phyloP scores from a whole-genome alignment of 2,329 filamentous ascomycete genomes.

The Trichoderma lentiforme region DNA sequence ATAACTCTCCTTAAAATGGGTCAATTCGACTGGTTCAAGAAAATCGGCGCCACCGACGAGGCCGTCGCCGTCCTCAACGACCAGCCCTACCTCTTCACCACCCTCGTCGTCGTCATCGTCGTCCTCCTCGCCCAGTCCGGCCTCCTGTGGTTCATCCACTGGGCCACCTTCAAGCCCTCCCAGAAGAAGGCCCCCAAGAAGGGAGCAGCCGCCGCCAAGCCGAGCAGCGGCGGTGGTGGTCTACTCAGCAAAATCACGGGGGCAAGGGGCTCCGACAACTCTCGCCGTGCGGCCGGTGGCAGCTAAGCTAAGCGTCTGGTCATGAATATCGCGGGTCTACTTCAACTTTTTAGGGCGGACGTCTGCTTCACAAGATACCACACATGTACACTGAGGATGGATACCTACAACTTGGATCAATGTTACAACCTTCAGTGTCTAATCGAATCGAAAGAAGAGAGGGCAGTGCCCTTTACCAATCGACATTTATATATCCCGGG shows the following conservation, averaged over 20 bases:
- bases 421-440: not conserved
- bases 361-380: not conserved
- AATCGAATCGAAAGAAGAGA: not conserved
- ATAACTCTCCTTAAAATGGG: too few relatives aligned
- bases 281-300: conserved; percentile 1
- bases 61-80: conserved; percentile 60
- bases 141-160: conserved; percentile 58
- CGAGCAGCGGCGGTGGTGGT: not conserved
- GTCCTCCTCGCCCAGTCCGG: conserved; percentile 44
- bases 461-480: not conserved
- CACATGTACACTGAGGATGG: not conserved
- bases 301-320: not conserved
- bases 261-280: not conserved
- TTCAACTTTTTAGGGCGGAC: not conserved
- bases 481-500: not conserved
- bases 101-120: conserved; percentile 53
- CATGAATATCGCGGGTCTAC: not conserved
- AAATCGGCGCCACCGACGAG: conserved; percentile 55
- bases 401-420: not conserved
- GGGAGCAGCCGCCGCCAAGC: not conserved
- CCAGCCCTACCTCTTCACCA: conserved; percentile 57
- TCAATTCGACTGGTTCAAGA: conserved; percentile 55
- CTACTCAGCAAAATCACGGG: conserved; percentile 1
- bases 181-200: conserved; percentile 50
- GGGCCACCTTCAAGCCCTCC: conserved; percentile 58